phyloP scores from a whole-genome alignment of 75 land plant species.

The Isoetes taiwanensis region DNA sequence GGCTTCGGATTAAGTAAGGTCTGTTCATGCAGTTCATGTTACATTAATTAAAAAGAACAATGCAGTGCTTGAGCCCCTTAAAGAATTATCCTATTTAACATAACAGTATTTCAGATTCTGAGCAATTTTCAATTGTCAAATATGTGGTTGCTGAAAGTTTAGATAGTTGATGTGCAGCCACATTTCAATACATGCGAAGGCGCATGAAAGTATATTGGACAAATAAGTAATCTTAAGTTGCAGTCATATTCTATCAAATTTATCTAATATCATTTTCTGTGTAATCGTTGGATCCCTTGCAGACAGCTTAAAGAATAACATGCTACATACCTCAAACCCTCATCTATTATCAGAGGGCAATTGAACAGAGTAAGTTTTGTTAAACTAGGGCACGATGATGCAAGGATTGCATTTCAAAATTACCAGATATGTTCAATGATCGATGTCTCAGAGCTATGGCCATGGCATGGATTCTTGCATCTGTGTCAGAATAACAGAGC shows the following conservation, averaged over 20 bases:
- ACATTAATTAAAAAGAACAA: too few species aligned
- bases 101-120: too few species aligned
- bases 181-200: too few species aligned
- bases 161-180: too few species aligned
- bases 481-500: conserved; percentile 12
- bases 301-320: background rate
- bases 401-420: conserved; percentile 10
- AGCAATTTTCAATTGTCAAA: too few species aligned
- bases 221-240: too few species aligned
- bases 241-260: conserved; percentile 12
- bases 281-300: conserved; percentile 8
- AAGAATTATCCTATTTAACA: too few species aligned
- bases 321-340: conserved; percentile 11
- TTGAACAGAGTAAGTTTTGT: conserved; percentile 11
- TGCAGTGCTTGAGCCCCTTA: too few species aligned
- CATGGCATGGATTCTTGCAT: conserved; percentile 19
- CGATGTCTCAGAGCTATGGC: conserved; percentile 4
- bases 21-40: background rate
- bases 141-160: too few species aligned
- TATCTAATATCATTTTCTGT: background rate
- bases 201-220: too few species aligned
- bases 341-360: conserved; percentile 15
- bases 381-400: conserved; percentile 11
- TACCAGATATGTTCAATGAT: conserved; percentile 26
- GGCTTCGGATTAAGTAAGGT: background rate